Evolutionary conservation across 257 asterid species (phyloP).

Genomic region (Solanum rostratum): DNA sequence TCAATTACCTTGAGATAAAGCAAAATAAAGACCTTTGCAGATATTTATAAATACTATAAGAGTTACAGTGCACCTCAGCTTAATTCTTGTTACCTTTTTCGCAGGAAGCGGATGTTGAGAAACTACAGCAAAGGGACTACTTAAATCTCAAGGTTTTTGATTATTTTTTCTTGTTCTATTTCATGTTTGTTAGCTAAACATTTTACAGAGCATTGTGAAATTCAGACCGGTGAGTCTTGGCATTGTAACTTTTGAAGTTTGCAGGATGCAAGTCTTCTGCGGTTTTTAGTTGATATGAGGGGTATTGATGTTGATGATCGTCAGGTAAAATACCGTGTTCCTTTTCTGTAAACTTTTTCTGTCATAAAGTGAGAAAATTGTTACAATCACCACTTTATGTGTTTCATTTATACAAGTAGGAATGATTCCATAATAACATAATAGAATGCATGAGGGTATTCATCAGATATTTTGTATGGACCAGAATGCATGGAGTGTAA

Average conservation of each 20-base stretch:
- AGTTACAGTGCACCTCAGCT: not conserved
- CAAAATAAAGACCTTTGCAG: not conserved
- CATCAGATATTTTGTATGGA: not conserved
- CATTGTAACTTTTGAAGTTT: slow-evolving; percentile 39
- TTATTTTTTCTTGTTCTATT: not conserved
- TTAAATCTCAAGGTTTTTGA: slow-evolving; percentile 57
- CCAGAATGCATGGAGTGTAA: not conserved
- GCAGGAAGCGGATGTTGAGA: slow-evolving; percentile 95
- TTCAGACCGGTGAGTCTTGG: slow-evolving; percentile 22
- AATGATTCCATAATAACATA: not conserved
- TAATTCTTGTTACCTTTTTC: slow-evolving; percentile 3
- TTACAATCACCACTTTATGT: not conserved
- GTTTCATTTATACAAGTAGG: not conserved
- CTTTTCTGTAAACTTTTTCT: not conserved
- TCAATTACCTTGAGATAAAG: not conserved
- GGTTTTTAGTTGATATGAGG: slow-evolving; percentile 96
- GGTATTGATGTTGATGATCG: slow-evolving; percentile 96
- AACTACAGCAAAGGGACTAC: slow-evolving; percentile 93
- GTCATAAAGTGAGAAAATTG: not conserved
- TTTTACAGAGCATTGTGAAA: not conserved
- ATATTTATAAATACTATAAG: not conserved
- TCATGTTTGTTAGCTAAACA: not conserved
- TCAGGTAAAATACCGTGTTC: slow-evolving; percentile 47
- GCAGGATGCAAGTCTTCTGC: slow-evolving; percentile 99
- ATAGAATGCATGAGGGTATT: not conserved